Evolutionary conservation across 1,284 basidiomycete genomes (phyloP).

Genomic region (Volvariella volvacea): DNA sequence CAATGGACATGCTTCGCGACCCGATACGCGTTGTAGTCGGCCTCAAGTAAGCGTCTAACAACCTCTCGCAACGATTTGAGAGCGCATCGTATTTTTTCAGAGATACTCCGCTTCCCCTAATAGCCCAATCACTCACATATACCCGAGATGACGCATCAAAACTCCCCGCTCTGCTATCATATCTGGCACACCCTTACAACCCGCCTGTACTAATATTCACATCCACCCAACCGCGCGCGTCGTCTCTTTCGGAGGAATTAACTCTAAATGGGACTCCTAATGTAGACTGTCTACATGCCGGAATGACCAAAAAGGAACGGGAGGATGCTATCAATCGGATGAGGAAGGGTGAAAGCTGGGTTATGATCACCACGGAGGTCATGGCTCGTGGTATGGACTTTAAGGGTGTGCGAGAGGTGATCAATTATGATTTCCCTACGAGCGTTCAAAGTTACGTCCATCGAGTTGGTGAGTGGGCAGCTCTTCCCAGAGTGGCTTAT

Average conservation of each 20-base stretch:
- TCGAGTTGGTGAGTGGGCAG: constrained; percentile 64
- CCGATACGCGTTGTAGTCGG: constrained; percentile 92
- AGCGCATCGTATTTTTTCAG: constrained; percentile 33
- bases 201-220: constrained; percentile 94
- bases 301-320: constrained; percentile 80
- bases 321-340: constrained; percentile 84
- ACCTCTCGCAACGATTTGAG: constrained; percentile 6
- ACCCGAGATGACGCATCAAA: constrained; percentile 93
- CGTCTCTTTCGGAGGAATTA: constrained; percentile 85
- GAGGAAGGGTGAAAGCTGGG: constrained; percentile 85
- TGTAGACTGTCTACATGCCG: constrained; percentile 90
- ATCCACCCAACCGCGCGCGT: constrained; percentile 87
- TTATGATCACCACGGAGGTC: constrained; percentile 90
- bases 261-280: constrained; percentile 79
- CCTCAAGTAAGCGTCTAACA: constrained; percentile 61
- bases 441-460: constrained; percentile 94
- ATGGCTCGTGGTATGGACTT: constrained; percentile 98
- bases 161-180: constrained; percentile 74
- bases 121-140: constrained; percentile 84
- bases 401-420: constrained; percentile 88
- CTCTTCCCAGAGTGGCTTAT: background rate
- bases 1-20: constrained; percentile 76
- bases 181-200: constrained; percentile 81
- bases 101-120: constrained; percentile 81
- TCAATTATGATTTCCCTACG: constrained; percentile 96